These are phyloP conservation scores for Wickerhamiella sorbophila DNA, from an alignment of 805 yeast genomes.

Conservation along the genomic window DNA sequence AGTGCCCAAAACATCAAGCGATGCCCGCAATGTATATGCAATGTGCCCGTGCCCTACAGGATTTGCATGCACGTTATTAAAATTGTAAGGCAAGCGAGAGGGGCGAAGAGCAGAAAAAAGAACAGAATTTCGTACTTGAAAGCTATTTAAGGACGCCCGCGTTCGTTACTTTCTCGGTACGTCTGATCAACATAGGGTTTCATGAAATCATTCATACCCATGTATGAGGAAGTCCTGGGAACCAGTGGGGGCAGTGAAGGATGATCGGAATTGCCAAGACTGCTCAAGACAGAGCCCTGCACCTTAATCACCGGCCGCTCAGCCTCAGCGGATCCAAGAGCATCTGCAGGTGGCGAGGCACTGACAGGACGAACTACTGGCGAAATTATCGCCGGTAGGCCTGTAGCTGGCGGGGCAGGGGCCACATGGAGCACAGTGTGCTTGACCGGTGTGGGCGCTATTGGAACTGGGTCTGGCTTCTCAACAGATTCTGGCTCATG, in stretches of 20 bases:
- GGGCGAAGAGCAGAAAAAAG: no score
- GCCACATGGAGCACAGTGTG: background rate
- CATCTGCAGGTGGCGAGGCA: background rate
- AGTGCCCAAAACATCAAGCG: no score
- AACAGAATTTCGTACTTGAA: no score
- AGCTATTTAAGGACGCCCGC: constrained; percentile 3
- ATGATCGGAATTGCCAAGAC: constrained; percentile 4
- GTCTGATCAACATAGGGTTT: constrained; percentile 5
- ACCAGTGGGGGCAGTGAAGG: constrained; percentile 9
- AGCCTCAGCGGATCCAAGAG: background rate
- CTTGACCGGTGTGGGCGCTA: background rate
- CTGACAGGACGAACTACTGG: background rate
- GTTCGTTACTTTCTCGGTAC: constrained; percentile 16
- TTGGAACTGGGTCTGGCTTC: background rate
- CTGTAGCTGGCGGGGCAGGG: background rate
- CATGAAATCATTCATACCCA: background rate
- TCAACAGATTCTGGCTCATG: no score
- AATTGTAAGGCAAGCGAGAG: no score
- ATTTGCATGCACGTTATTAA: no score
- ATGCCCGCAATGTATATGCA: no score
- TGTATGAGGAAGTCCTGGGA: constrained; percentile 2
- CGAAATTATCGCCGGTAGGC: background rate
- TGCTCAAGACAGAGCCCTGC: constrained; percentile 6
- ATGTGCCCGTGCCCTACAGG: no score
- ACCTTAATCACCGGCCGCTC: constrained; percentile 11